These are phyloP conservation scores for Clausena lansium DNA, from an alignment of 345 rosid genomes.

Conservation along the genomic window DNA sequence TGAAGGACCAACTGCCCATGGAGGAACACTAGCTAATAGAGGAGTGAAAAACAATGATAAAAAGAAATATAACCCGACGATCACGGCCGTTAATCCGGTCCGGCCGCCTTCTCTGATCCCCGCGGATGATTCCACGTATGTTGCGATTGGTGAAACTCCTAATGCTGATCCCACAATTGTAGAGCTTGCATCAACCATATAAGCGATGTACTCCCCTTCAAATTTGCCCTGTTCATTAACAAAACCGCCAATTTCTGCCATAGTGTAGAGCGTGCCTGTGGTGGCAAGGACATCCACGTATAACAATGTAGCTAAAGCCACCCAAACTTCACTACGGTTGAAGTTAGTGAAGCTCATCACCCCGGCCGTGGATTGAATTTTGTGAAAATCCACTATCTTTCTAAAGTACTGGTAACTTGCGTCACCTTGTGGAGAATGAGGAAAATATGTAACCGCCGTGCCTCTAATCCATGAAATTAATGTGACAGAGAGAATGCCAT, in stretches of 20 bases:
- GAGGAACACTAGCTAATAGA: constrained; percentile 65
- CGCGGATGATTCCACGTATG: constrained; percentile 79
- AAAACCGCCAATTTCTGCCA: constrained; percentile 83
- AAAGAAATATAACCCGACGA: constrained; percentile 55
- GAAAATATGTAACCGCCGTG: constrained; percentile 70
- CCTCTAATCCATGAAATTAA: constrained; percentile 78
- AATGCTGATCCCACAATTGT: constrained; percentile 66
- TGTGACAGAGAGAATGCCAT: constrained; percentile 68
- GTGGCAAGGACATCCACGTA: constrained; percentile 74
- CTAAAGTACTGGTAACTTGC: constrained; percentile 60
- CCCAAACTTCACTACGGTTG: constrained; percentile 60
- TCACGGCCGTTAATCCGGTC: constrained; percentile 81
- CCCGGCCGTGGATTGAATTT: constrained; percentile 70
- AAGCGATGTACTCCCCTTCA: constrained; percentile 81
- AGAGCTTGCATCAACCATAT: constrained; percentile 75
- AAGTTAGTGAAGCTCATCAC: constrained; percentile 61
- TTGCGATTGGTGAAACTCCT: constrained; percentile 66
- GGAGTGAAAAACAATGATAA: constrained; percentile 70
- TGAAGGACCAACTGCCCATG: constrained; percentile 93
- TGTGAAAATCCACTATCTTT: constrained; percentile 67
- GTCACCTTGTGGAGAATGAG: constrained; percentile 55
- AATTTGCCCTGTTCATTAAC: constrained; percentile 57
- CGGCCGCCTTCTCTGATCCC: constrained; percentile 89
- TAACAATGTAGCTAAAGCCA: constrained; percentile 60
- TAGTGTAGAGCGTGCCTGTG: constrained; percentile 68